Conservation (phyloP, 805 yeast species). For the Candida hispaniensis region DNA sequence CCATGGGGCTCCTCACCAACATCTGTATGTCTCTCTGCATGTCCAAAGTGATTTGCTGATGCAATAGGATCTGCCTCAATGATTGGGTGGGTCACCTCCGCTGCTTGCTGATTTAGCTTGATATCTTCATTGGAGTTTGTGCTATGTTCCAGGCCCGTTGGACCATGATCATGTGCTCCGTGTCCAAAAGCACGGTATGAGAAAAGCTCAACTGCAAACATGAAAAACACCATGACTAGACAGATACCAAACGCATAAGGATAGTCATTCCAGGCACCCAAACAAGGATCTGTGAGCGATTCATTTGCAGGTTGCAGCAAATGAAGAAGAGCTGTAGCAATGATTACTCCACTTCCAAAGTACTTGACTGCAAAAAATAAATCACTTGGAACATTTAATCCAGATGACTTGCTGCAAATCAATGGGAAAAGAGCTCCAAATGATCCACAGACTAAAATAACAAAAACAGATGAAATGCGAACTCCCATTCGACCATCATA, state of each 20-base stretch:
- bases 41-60: conserved; percentile 5
- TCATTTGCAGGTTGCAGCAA: conserved; percentile 36
- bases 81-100: background rate
- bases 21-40: conserved; percentile 14
- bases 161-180: conserved; percentile 21
- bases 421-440: conserved; percentile 38
- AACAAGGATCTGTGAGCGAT: conserved; percentile 19
- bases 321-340: conserved; percentile 68
- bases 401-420: conserved; percentile 22
- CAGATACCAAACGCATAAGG: conserved; percentile 51
- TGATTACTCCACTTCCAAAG: conserved; percentile 69
- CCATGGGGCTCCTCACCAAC: conserved; percentile 2
- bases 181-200: conserved; percentile 18
- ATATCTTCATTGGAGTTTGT: background rate
- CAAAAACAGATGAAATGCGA: conserved; percentile 50
- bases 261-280: conserved; percentile 35
- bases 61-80: conserved; percentile 7
- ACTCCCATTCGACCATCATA: conserved; percentile 38
- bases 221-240: conserved; percentile 35
- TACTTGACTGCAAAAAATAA: conserved; percentile 32
- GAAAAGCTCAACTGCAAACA: conserved; percentile 21
- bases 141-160: conserved; percentile 17
- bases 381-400: conserved; percentile 24
- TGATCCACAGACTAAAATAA: conserved; percentile 41
- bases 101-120: background rate